These are phyloP conservation scores for Penicillium hordei DNA, from an alignment of 2,329 filamentous ascomycete genomes.

Conservation along the genomic window DNA sequence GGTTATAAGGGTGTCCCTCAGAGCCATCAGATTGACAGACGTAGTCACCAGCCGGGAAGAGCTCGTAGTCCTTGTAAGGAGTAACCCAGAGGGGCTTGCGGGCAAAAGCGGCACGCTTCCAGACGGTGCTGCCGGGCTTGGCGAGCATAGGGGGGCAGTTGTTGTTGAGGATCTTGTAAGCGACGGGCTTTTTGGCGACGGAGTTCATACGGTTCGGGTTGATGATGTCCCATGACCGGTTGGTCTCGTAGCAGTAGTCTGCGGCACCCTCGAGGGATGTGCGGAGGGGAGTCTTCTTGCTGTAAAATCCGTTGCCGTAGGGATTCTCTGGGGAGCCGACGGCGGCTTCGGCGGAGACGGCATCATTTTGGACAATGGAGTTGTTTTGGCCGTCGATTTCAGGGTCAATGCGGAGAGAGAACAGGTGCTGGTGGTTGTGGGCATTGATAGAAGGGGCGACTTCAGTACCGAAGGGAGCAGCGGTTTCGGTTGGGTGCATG, in stretches of 20 bases:
- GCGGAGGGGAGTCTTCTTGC: conserved; percentile 43
- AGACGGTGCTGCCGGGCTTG: conserved; percentile 55
- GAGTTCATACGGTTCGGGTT: conserved; percentile 28
- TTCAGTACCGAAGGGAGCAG: conserved; percentile 81
- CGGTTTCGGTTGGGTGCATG: conserved; percentile 74
- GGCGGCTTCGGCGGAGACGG: conserved; percentile 51
- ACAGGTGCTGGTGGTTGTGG: conserved; percentile 92
- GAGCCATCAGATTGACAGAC: conserved; percentile 57
- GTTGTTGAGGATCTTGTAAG: conserved; percentile 32
- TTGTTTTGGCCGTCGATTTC: conserved; percentile 82
- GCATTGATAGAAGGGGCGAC: conserved; percentile 86
- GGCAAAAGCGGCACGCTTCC: conserved; percentile 60
- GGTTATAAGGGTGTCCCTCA: conserved; percentile 41
- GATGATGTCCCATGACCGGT: conserved; percentile 34
- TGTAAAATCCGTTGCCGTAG: conserved; percentile 63
- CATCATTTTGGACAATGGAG: conserved; percentile 61
- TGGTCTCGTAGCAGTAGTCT: conserved; percentile 54
- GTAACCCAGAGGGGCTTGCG: conserved; percentile 60
- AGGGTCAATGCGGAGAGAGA: conserved; percentile 81
- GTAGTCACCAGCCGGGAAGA: conserved; percentile 61
- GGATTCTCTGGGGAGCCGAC: conserved; percentile 67
- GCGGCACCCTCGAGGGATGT: conserved; percentile 51
- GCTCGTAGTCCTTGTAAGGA: conserved; percentile 57
- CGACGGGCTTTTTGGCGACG: conserved; percentile 27
- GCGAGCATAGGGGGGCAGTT: conserved; percentile 42